A percentile compares a stretch with the other conserved stretches of the same genome.
Evolutionary conservation across 1,284 basidiomycete species (phyloP).

Genomic region (Vanrija sp.): DNA sequence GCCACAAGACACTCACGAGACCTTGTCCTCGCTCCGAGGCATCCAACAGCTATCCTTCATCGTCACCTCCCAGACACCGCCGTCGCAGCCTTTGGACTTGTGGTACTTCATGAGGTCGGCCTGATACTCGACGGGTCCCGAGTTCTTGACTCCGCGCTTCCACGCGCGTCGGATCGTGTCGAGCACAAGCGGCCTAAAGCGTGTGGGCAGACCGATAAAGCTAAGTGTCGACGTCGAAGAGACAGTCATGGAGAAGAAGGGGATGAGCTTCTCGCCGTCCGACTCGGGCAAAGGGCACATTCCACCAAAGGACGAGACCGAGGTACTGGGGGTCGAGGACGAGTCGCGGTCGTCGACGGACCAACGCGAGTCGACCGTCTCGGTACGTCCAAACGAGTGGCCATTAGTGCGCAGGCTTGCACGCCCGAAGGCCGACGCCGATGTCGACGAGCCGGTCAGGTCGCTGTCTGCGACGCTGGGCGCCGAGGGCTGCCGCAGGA

Average conservation of each 20-base stretch:
- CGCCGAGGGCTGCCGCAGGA: too few relatives aligned
- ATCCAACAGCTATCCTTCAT: conserved; percentile 41
- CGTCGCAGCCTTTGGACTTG: conserved; percentile 41
- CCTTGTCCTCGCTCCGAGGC: conserved; percentile 38
- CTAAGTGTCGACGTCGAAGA: conserved; percentile 35
- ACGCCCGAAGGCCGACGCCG: background rate
- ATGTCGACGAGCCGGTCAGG: too few relatives aligned
- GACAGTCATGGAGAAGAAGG: conserved; percentile 44
- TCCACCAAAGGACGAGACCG: conserved; percentile 26
- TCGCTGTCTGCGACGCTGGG: too few relatives aligned
- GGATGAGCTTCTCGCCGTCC: conserved; percentile 19
- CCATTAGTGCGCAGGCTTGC: background rate
- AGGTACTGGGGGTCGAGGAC: conserved; percentile 21
- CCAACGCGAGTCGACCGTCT: conserved; percentile 27
- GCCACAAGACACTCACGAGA: conserved; percentile 36
- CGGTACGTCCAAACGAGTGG: conserved; percentile 20
- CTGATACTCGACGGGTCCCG: conserved; percentile 36
- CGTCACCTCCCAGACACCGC: conserved; percentile 44
- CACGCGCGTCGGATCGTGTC: conserved; percentile 36
- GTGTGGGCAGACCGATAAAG: conserved; percentile 39
- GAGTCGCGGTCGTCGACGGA: conserved; percentile 14
- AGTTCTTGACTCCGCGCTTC: conserved; percentile 32
- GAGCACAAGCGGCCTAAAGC: conserved; percentile 29
- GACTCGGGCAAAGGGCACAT: conserved; percentile 37
- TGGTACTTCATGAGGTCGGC: conserved; percentile 41